Base-by-base conservation (phyloP, 352 stramenopile species). In the Globisporangium irregulare region DNA sequence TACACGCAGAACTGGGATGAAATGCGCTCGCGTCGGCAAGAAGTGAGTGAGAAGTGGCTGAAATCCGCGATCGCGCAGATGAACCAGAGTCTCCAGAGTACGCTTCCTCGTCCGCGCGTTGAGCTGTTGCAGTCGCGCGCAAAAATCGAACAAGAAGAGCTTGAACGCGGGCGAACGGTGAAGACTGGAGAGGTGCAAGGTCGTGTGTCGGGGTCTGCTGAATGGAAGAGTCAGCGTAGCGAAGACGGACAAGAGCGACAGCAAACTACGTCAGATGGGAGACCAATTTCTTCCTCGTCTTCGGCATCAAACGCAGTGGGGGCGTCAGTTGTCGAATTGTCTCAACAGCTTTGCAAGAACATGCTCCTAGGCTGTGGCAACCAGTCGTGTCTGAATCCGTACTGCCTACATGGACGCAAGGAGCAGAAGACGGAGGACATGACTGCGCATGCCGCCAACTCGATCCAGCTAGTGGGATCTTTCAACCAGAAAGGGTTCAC, bases 1-100 rank as follows among this genome's bases (percentile, higher is more conserved):
- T 95, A 95, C 66, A 94, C 88, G 1, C 73, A 80, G 29, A 82
- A 87, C 32, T 95, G 80, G 79, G 74, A 83, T 12, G 81, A 78
- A 1, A 88, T 94, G 80, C 72, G 75, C 8, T 55, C 76, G 32
- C 79, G 88, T 22, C 86, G 88, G 20, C 74, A 81, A 50, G 79
- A 90, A 66, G 86, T 91, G 15, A 84, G 75, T 24, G 88, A 95
- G 75, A 59, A 69, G 14, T 93, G 82, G 84, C 73, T 95, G 0
- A 55, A 76, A 5, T 69, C 66, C 10, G 84, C 72, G 3, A 91
- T 94, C 46, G 64, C 50, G 2, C 56, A 80, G 18, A 82, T 94
- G 38, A 95, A 95, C 54, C 65, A 67, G 4, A 59, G 38, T 0
- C 22, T 92, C 29, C 51, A 73, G 62, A 67, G 68, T n/a, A 56